phyloP scores from a whole-genome alignment of 192 early-diverging fungal genomes.

The Phlyctochytrium arcticum region DNA sequence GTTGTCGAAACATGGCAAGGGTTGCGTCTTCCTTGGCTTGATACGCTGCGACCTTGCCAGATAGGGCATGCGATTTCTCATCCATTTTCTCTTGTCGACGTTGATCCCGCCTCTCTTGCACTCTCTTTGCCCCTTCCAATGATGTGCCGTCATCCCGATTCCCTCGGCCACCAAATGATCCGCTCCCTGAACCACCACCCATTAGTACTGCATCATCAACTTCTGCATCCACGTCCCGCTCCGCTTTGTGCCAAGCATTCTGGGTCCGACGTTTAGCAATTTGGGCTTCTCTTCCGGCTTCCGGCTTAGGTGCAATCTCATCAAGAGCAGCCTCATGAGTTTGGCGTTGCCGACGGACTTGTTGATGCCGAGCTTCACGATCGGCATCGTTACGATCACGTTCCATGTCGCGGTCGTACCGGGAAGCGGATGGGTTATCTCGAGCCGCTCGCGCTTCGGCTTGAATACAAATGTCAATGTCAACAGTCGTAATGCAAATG shows the following conservation, averaged over 20 bases:
- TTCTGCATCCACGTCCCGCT: conserved; percentile 60
- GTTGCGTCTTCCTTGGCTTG: conserved; percentile 69
- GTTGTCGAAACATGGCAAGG: conserved; percentile 61
- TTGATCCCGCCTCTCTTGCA: conserved; percentile 38
- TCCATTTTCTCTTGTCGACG: conserved; percentile 26
- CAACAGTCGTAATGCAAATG: background rate
- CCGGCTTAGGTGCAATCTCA: conserved; percentile 61
- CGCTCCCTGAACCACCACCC: conserved; percentile 43
- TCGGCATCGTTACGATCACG: conserved; percentile 46
- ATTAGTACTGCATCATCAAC: conserved; percentile 60
- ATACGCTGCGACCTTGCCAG: conserved; percentile 46
- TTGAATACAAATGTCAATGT: background rate
- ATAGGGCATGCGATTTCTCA: conserved; percentile 28
- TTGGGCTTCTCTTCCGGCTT: conserved; percentile 49
- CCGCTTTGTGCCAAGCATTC: conserved; percentile 57
- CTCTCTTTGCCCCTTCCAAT: conserved; percentile 35
- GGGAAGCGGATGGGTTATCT: too few species aligned
- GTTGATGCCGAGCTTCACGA: conserved; percentile 24
- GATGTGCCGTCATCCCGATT: conserved; percentile 34
- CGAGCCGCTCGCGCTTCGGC: too few species aligned
- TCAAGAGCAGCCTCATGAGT: conserved; percentile 56
- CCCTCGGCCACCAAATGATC: conserved; percentile 35
- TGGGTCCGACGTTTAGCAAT: conserved; percentile 58
- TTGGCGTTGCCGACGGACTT: conserved; percentile 27
- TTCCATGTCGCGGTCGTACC: too few species aligned